Conservation (phyloP, 129 eudicot species). For the Saposhnikovia divaricata region DNA sequence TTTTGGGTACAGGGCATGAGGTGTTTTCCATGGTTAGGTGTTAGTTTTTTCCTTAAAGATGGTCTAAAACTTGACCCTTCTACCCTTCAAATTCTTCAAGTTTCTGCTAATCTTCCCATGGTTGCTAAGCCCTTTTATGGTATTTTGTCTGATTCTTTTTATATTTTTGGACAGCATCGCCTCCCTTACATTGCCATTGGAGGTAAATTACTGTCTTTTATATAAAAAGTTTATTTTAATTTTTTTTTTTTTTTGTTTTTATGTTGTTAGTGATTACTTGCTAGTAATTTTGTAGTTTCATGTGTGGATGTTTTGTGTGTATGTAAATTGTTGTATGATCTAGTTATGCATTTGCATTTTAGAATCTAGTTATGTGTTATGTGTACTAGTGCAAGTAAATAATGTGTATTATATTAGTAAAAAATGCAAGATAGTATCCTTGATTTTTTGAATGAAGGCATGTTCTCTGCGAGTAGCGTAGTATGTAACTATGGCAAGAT, state of each 20-base stretch:
- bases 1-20: conserved; percentile 83
- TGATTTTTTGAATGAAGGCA: background rate
- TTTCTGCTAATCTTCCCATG: conserved; percentile 88
- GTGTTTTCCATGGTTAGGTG: conserved; percentile 86
- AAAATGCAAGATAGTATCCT: background rate
- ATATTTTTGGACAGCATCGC: conserved; percentile 70
- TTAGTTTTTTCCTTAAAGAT: conserved; percentile 72
- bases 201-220: conserved; percentile 29
- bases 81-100: conserved; percentile 71
- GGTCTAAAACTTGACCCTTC: conserved; percentile 62
- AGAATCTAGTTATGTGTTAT: background rate
- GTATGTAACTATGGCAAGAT: background rate
- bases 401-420: background rate
- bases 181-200: conserved; percentile 85
- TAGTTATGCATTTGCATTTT: background rate
- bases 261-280: background rate
- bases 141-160: conserved; percentile 69
- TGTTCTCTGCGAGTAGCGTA: background rate
- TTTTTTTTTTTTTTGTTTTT: background rate
- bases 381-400: background rate
- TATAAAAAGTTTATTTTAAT: too few relatives aligned
- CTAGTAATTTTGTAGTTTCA: background rate
- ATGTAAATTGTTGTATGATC: background rate
- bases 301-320: background rate
- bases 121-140: conserved; percentile 88